Percentiles rank a stretch among this genome's conserved stretches.
phyloP scores from a whole-genome alignment of 805 yeast genomes.

The Tetrapisispora namnaoensis region DNA sequence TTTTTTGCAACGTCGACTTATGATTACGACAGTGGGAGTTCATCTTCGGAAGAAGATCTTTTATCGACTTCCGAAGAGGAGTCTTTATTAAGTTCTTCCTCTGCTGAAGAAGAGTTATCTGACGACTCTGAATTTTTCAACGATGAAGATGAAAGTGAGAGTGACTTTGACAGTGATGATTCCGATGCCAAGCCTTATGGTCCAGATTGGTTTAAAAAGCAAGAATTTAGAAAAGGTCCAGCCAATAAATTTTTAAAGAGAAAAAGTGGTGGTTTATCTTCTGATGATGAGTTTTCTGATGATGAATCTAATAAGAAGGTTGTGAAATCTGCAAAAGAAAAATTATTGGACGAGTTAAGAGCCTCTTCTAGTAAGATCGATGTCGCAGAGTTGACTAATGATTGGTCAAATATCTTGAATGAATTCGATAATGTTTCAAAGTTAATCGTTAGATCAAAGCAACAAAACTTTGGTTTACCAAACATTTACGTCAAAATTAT shows the following conservation, averaged over 20 bases:
- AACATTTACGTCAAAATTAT: constrained; percentile 56
- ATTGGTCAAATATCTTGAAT: constrained; percentile 65
- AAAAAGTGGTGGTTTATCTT: constrained; percentile 21
- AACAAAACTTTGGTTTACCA: constrained; percentile 69
- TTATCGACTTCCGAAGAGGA: constrained; percentile 34
- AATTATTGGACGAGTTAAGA: constrained; percentile 79
- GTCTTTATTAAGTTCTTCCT: constrained; percentile 17
- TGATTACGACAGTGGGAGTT: constrained; percentile 35
- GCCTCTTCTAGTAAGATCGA: constrained; percentile 57
- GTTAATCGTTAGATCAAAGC: constrained; percentile 55
- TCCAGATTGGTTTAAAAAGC: constrained; percentile 37
- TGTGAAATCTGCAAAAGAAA: constrained; percentile 89
- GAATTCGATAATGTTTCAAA: constrained; percentile 76
- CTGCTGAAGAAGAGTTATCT: constrained; percentile 26
- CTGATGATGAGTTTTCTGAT: constrained; percentile 35
- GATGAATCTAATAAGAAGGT: constrained; percentile 68
- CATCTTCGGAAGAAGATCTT: constrained; percentile 37
- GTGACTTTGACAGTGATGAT: constrained; percentile 36
- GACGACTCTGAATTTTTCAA: constrained; percentile 30
- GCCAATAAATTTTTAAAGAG: constrained; percentile 28
- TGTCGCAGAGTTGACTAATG: constrained; percentile 55
- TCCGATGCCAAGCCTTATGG: constrained; percentile 35
- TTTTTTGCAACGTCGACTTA: constrained; percentile 72
- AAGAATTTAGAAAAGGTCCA: constrained; percentile 30
- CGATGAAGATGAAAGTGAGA: constrained; percentile 30